A percentile compares a stretch with the other conserved stretches of the same genome.
Conservation (phyloP, 2,329 filamentous ascomycete species). For the Alternaria brassicicola region DNA sequence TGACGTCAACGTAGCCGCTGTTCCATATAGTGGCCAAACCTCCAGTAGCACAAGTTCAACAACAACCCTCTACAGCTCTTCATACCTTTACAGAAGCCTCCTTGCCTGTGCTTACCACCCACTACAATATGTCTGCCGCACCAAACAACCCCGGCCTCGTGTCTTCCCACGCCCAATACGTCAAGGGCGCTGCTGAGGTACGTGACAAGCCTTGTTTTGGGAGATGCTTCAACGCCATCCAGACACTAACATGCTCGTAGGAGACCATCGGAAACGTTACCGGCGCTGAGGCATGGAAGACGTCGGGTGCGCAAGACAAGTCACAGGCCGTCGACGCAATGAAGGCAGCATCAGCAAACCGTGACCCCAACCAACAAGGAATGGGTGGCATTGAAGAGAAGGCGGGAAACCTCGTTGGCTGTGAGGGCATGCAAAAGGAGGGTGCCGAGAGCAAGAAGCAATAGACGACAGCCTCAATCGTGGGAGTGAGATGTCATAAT, state of each 20-base stretch:
- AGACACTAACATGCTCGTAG: slow-evolving; percentile 43
- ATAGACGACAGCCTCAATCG: neutral
- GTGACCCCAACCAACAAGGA: slow-evolving; percentile 61
- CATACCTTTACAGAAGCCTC: neutral
- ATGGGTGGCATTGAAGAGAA: slow-evolving; percentile 69
- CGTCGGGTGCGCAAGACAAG: slow-evolving; percentile 69
- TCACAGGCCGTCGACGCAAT: slow-evolving; percentile 65
- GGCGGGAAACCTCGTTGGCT: slow-evolving; percentile 67
- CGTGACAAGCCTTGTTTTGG: slow-evolving; percentile 10
- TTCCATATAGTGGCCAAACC: slow-evolving; percentile 5
- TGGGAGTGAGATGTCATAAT: neutral
- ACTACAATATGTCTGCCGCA: slow-evolving; percentile 33
- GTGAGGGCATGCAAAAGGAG: slow-evolving; percentile 69
- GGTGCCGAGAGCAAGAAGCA: slow-evolving; percentile 40
- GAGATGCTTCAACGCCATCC: neutral
- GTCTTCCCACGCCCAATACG: slow-evolving; percentile 68
- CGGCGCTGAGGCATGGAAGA: slow-evolving; percentile 67
- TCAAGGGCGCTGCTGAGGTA: slow-evolving; percentile 72
- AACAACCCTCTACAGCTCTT: neutral
- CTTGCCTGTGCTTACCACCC: neutral
- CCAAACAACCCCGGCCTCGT: slow-evolving; percentile 63
- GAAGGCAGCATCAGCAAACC: slow-evolving; percentile 64
- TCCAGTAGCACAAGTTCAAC: neutral
- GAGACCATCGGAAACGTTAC: slow-evolving; percentile 66
- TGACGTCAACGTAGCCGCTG: slow-evolving; percentile 14